A percentile compares a stretch with the other conserved stretches of the same genome.
These are phyloP conservation scores for Phytophthora tubulina DNA, from an alignment of 352 stramenopile species.

Conservation along the genomic window DNA sequence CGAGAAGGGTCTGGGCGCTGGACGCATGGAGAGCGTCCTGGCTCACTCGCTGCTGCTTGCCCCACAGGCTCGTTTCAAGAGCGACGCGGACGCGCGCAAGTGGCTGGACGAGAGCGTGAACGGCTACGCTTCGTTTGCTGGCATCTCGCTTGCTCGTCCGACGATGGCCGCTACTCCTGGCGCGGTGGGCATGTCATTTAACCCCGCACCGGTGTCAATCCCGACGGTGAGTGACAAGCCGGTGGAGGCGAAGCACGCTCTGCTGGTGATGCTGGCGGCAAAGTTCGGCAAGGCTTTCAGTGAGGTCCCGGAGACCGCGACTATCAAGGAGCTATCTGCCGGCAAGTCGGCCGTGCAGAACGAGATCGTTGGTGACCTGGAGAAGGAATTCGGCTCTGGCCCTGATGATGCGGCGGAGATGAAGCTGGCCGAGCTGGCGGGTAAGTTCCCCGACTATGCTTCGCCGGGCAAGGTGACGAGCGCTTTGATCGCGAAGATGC, in stretches of 20 bases:
- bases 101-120: slow-evolving; percentile 83
- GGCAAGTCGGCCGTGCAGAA: slow-evolving; percentile 91
- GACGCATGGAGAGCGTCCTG: slow-evolving; percentile 82
- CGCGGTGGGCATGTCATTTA: slow-evolving; percentile 49
- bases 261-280: slow-evolving; percentile 77
- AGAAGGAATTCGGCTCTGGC: slow-evolving; percentile 85
- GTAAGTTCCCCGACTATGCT: slow-evolving; percentile 73
- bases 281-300: slow-evolving; percentile 82
- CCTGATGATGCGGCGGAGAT: slow-evolving; percentile 82
- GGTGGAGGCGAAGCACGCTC: slow-evolving; percentile 78
- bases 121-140: slow-evolving; percentile 76
- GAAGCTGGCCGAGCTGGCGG: slow-evolving; percentile 76
- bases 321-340: slow-evolving; percentile 84
- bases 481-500: slow-evolving; percentile 82
- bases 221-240: slow-evolving; percentile 68
- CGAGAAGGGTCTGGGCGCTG: slow-evolving; percentile 70
- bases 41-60: slow-evolving; percentile 70
- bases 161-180: slow-evolving; percentile 34
- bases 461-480: slow-evolving; percentile 82
- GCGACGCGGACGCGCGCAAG: slow-evolving; percentile 72
- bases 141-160: slow-evolving; percentile 63
- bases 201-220: slow-evolving; percentile 50
- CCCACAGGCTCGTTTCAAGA: slow-evolving; percentile 75
- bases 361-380: slow-evolving; percentile 87
- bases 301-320: slow-evolving; percentile 68